Evolutionary conservation across 2,329 filamentous ascomycete species (phyloP).

Genomic region (Xylariales sp.): DNA sequence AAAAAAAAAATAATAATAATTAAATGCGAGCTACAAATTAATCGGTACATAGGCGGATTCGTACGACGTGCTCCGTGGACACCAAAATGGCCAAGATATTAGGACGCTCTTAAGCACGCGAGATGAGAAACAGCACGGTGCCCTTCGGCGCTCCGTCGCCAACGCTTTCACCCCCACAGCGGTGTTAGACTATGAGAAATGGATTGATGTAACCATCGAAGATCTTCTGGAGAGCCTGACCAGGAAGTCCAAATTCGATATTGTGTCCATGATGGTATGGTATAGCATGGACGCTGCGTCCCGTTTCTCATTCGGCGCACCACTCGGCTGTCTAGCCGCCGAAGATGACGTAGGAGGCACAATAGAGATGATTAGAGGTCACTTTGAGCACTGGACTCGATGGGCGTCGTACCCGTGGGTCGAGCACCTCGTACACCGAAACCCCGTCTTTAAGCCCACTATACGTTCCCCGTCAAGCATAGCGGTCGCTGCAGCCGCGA

Average conservation of each 20-base stretch:
- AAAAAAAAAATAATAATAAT: not conserved
- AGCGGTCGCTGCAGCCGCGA: slow-evolving; percentile 36
- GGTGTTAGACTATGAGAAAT: slow-evolving; percentile 43
- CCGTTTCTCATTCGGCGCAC: slow-evolving; percentile 42
- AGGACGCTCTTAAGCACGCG: slow-evolving; percentile 43
- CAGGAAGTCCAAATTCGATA: slow-evolving; percentile 39
- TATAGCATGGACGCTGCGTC: slow-evolving; percentile 44
- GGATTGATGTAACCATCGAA: slow-evolving; percentile 42
- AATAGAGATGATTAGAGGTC: slow-evolving; percentile 42
- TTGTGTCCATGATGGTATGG: slow-evolving; percentile 38
- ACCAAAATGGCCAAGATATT: slow-evolving; percentile 45
- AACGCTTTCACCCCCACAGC: slow-evolving; percentile 44
- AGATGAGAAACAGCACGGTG: slow-evolving; percentile 43
- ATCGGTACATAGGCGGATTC: slow-evolving; percentile 39
- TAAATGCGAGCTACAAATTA: not conserved
- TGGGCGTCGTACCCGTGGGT: slow-evolving; percentile 43
- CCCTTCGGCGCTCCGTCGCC: slow-evolving; percentile 43
- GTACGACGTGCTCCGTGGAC: slow-evolving; percentile 43
- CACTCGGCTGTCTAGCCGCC: slow-evolving; percentile 41
- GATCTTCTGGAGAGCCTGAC: slow-evolving; percentile 38
- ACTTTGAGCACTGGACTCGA: slow-evolving; percentile 42
- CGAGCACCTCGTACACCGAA: slow-evolving; percentile 43
- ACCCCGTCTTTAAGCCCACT: slow-evolving; percentile 38
- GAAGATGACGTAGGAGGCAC: slow-evolving; percentile 42
- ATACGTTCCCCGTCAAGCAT: slow-evolving; percentile 39